phyloP scores from a whole-genome alignment of 2,329 filamentous ascomycete genomes.

The Ceratocystis albifundus region DNA sequence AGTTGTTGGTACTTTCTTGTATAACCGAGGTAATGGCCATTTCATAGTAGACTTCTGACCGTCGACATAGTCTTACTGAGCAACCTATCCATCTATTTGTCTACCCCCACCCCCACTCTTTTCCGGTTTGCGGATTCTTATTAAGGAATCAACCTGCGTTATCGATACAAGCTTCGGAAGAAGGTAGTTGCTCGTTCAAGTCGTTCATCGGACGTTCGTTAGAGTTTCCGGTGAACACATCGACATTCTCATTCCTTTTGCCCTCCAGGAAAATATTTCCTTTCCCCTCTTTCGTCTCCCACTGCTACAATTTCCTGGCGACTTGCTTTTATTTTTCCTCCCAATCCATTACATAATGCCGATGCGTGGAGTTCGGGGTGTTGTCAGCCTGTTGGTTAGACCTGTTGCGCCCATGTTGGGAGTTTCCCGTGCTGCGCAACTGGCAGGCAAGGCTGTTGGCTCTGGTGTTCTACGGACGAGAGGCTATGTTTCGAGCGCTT shows the following conservation, averaged over 20 bases:
- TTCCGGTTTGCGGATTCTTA: background rate
- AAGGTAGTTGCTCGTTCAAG: constrained; percentile 8
- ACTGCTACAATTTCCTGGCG: background rate
- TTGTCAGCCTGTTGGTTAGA: constrained; percentile 23
- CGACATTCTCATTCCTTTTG: background rate
- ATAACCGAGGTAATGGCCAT: no score
- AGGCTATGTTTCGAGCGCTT: constrained; percentile 35
- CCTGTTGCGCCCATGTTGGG: constrained; percentile 8
- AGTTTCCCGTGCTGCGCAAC: background rate
- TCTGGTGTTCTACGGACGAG: background rate
- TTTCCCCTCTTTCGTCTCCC: constrained; percentile 1
- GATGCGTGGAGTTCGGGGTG: constrained; percentile 24
- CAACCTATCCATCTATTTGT: background rate
- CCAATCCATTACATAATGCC: constrained; percentile 10
- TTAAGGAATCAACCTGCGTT: constrained; percentile 7
- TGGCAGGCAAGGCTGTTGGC: background rate
- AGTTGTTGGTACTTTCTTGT: no score
- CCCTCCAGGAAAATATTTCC: background rate
- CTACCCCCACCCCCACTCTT: constrained; percentile 3
- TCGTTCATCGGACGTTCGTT: background rate
- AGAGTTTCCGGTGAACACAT: background rate
- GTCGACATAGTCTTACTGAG: no score
- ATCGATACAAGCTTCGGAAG: constrained; percentile 11
- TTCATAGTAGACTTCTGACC: no score
- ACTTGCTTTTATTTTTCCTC: constrained; percentile 3